Evolutionary conservation across 2,329 filamentous ascomycete genomes (phyloP).

Genomic region (Trichophyton rubrum): DNA sequence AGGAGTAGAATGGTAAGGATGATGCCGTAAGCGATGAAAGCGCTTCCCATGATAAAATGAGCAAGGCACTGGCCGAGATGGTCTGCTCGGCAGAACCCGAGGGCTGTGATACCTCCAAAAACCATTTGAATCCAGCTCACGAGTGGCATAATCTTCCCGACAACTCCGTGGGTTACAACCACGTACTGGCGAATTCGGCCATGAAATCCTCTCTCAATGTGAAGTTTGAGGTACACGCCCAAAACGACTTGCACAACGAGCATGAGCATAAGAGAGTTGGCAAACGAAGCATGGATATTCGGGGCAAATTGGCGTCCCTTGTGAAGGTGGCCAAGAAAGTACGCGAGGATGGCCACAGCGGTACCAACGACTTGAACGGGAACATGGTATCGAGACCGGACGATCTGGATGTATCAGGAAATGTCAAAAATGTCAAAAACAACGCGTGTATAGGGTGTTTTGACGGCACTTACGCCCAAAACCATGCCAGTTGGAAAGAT

Average conservation of each 20-base stretch:
- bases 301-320: constrained; percentile 72
- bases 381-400: constrained; percentile 87
- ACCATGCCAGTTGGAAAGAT: constrained; percentile 95
- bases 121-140: constrained; percentile 88
- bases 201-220: constrained; percentile 73
- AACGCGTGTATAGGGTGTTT: not conserved
- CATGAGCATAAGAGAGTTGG: constrained; percentile 66
- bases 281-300: constrained; percentile 74
- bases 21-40: constrained; percentile 89
- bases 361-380: constrained; percentile 69
- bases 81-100: constrained; percentile 87
- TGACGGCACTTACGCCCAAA: constrained; percentile 54
- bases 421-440: constrained; percentile 3
- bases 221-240: constrained; percentile 77
- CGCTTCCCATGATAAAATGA: constrained; percentile 97
- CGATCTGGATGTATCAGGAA: constrained; percentile 46
- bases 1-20: constrained; percentile 73
- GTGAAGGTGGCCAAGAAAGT: constrained; percentile 84
- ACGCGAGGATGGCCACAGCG: constrained; percentile 65
- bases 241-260: constrained; percentile 64
- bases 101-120: constrained; percentile 81
- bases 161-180: constrained; percentile 60
- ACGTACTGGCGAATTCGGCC: constrained; percentile 61
- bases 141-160: constrained; percentile 79
- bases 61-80: constrained; percentile 86